phyloP scores from a whole-genome alignment of 2,329 filamentous ascomycete species.

The Alternaria infectoria region DNA sequence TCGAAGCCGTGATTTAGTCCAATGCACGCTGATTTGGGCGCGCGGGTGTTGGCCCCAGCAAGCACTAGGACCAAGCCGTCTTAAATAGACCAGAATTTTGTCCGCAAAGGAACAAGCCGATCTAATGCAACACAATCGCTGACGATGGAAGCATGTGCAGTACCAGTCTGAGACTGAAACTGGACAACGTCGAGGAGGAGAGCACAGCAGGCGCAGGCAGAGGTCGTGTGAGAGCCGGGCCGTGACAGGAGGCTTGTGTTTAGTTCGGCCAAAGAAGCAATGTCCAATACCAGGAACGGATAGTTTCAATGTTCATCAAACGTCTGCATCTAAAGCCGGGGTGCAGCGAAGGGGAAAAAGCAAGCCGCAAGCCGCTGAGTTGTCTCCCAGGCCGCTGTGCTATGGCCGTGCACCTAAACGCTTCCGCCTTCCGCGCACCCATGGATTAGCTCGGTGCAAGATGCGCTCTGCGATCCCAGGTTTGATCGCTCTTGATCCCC shows the following conservation, averaged over 20 bases:
- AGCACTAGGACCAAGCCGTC: slow-evolving; percentile 42
- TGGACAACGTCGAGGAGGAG: slow-evolving; percentile 34
- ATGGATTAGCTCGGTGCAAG: slow-evolving; percentile 28
- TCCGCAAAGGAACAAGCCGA: slow-evolving; percentile 30
- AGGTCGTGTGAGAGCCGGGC: slow-evolving; percentile 39
- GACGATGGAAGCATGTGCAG: slow-evolving; percentile 37
- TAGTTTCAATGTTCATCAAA: slow-evolving; percentile 38
- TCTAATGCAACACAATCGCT: slow-evolving; percentile 34
- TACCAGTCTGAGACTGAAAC: slow-evolving; percentile 47
- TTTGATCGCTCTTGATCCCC: slow-evolving; percentile 19
- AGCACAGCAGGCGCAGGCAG: slow-evolving; percentile 42
- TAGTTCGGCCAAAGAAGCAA: slow-evolving; percentile 35
- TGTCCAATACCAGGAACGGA: slow-evolving; percentile 38
- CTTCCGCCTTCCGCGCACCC: slow-evolving; percentile 44
- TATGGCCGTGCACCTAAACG: slow-evolving; percentile 38
- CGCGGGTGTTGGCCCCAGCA: slow-evolving; percentile 43
- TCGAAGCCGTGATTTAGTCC: slow-evolving; percentile 26
- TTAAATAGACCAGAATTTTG: slow-evolving; percentile 37
- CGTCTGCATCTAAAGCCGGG: slow-evolving; percentile 33
- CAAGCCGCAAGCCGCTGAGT: slow-evolving; percentile 30
- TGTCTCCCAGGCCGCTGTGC: slow-evolving; percentile 26
- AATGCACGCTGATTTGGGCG: slow-evolving; percentile 34
- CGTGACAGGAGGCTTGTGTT: slow-evolving; percentile 38
- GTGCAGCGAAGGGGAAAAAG: slow-evolving; percentile 38
- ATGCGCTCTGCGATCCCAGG: slow-evolving; percentile 27